Conservation (phyloP, 2,329 filamentous ascomycete species). For the Phoma sp. region DNA sequence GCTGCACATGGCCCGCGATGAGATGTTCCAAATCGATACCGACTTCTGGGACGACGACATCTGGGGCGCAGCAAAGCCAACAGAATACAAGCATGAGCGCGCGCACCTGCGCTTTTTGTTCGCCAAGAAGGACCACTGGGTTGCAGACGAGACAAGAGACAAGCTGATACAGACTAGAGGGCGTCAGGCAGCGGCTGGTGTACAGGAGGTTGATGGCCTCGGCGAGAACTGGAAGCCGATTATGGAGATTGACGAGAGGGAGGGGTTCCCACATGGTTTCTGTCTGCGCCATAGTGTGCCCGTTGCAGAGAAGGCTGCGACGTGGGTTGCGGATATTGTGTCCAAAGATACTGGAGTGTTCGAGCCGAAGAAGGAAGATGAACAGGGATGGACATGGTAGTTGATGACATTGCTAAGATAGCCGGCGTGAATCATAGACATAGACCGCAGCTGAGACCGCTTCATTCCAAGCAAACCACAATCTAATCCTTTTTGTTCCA, state of each 20-base stretch:
- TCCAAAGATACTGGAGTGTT: conserved; percentile 24
- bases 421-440: not conserved
- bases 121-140: conserved; percentile 66
- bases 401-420: not conserved
- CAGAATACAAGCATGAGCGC: conserved; percentile 40
- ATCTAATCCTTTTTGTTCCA: conserved; percentile 7
- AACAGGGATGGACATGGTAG: conserved; percentile 16
- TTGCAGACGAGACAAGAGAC: conserved; percentile 64
- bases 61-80: conserved; percentile 58
- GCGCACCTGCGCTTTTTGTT: conserved; percentile 65
- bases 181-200: conserved; percentile 2
- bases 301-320: conserved; percentile 59
- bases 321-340: conserved; percentile 56
- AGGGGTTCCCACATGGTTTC: conserved; percentile 65
- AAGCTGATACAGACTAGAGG: conserved; percentile 58
- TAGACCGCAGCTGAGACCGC: not conserved
- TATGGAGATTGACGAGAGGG: conserved; percentile 62
- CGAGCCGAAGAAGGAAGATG: conserved; percentile 13
- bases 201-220: conserved; percentile 17
- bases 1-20: conserved; percentile 64
- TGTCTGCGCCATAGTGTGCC: conserved; percentile 58
- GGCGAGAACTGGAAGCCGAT: conserved; percentile 51
- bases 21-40: conserved; percentile 62
- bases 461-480: not conserved
- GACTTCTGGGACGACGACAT: conserved; percentile 66